These are phyloP conservation scores for Rhizoctonia solani DNA, from an alignment of 1,284 basidiomycete species.

Conservation along the genomic window DNA sequence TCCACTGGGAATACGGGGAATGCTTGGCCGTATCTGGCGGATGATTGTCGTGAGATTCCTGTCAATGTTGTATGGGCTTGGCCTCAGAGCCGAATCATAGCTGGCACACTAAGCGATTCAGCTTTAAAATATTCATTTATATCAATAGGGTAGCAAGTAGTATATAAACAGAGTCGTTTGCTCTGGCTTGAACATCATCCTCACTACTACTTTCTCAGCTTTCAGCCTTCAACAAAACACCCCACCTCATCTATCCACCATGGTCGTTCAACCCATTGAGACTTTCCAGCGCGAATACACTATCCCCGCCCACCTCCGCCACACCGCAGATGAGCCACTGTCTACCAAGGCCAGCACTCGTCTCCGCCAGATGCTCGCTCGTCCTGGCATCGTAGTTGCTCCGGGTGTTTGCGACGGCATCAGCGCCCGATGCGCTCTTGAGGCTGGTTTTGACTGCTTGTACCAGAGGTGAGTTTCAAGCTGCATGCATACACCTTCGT, in stretches of 20 bases:
- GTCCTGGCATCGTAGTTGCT: no score
- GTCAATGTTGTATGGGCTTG: no score
- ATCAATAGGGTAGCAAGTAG: no score
- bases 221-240: background rate
- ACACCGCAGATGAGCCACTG: slow-evolving; percentile 49
- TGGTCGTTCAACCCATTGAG: slow-evolving; percentile 23
- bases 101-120: no score
- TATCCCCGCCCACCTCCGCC: slow-evolving; percentile 19
- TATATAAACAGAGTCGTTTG: no score
- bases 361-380: slow-evolving; percentile 72
- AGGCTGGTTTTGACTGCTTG: slow-evolving; percentile 50
- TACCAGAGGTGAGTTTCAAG: slow-evolving; percentile 63
- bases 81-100: no score
- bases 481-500: background rate
- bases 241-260: background rate
- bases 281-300: slow-evolving; percentile 3
- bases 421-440: background rate
- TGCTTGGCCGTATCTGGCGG: no score
- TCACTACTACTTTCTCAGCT: slow-evolving; percentile 2
- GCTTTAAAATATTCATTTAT: no score
- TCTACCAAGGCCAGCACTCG: slow-evolving; percentile 71
- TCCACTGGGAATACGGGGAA: no score
- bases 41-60: no score
- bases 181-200: no score
- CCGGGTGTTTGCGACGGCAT: no score